phyloP scores from a whole-genome alignment of 495 filamentous ascomycete genomes.

The Podospora bellae-mahoneyi region DNA sequence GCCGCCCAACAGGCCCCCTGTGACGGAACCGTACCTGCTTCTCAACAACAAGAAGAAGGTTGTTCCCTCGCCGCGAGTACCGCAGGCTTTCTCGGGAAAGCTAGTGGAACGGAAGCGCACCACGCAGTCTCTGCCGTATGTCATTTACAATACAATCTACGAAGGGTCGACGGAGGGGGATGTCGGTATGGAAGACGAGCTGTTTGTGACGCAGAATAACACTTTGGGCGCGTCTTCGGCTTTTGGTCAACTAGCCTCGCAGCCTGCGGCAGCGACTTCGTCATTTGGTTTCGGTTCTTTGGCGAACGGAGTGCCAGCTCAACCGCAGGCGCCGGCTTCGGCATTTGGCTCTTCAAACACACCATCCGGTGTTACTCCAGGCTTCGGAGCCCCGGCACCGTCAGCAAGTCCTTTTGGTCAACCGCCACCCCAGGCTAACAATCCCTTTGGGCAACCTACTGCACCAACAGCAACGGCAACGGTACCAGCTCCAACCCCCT shows the following conservation, averaged over 20 bases:
- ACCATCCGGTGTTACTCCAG: background rate
- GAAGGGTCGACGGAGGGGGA: slow-evolving; percentile 23
- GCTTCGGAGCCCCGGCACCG: background rate
- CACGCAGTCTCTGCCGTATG: slow-evolving; percentile 37
- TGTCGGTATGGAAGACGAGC: slow-evolving; percentile 12
- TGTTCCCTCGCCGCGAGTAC: slow-evolving; percentile 38
- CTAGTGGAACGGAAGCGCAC: slow-evolving; percentile 51
- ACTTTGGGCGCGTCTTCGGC: background rate
- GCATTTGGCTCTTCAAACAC: background rate
- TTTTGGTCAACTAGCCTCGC: slow-evolving; percentile 1
- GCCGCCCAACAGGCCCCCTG: slow-evolving; percentile 33
- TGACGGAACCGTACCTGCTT: slow-evolving; percentile 51
- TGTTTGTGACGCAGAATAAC: slow-evolving; percentile 33
- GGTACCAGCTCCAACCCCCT: background rate
- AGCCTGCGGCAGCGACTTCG: background rate
- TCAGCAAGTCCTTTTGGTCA: slow-evolving; percentile 6
- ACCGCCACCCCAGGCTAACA: background rate
- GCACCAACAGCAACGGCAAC: background rate
- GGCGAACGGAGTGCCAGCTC: background rate
- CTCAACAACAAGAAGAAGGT: slow-evolving; percentile 33
- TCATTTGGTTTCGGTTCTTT: background rate
- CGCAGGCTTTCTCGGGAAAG: slow-evolving; percentile 41
- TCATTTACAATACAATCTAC: slow-evolving; percentile 47
- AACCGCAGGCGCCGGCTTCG: background rate
- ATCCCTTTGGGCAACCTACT: background rate